Evolutionary conservation across 768 basidiomycete species (phyloP).

Genomic region (Phylloporus scabripes): DNA sequence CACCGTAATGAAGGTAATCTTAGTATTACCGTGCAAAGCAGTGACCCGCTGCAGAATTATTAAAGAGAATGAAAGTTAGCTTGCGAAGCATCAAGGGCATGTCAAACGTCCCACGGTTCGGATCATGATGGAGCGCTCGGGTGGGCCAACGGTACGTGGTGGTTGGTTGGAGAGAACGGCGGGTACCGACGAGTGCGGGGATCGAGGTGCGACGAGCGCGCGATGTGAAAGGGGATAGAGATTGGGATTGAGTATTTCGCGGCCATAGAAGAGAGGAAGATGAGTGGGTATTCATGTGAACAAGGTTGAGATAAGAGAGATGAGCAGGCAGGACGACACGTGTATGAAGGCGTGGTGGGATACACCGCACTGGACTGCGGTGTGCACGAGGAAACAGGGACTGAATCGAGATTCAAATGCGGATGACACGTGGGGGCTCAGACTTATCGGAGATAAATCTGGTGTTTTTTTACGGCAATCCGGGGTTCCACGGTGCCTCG

Average conservation of each 20-base stretch:
- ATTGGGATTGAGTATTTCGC: conserved; percentile 9
- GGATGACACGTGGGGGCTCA: conserved; percentile 21
- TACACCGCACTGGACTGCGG: conserved; percentile 18
- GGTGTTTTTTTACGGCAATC: conserved; percentile 21
- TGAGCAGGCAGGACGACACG: conserved; percentile 18
- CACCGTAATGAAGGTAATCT: conserved; percentile 20
- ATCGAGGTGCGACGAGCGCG: conserved; percentile 23
- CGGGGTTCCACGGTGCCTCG: conserved; percentile 25
- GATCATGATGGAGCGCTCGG: conserved; percentile 5
- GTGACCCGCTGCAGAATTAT: conserved; percentile 4
- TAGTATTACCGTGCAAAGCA: conserved; percentile 16
- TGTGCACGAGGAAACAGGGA: conserved; percentile 13
- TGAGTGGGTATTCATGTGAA: conserved; percentile 13
- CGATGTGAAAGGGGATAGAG: conserved; percentile 20
- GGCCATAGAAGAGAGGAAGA: not conserved
- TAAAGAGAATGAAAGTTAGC: not conserved
- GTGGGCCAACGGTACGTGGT: not conserved
- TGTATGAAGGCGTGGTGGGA: conserved; percentile 14
- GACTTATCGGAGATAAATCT: conserved; percentile 27
- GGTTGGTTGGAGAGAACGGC: not conserved
- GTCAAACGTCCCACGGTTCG: conserved; percentile 10
- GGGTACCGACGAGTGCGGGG: conserved; percentile 14
- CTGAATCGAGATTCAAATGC: conserved; percentile 19
- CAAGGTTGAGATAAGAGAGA: conserved; percentile 10
- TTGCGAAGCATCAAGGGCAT: conserved; percentile 11